Percentiles rank a stretch among this genome's conserved stretches.
Conservation (phyloP, 1,284 basidiomycete species). For the Sphaerobolus stellatus region DNA sequence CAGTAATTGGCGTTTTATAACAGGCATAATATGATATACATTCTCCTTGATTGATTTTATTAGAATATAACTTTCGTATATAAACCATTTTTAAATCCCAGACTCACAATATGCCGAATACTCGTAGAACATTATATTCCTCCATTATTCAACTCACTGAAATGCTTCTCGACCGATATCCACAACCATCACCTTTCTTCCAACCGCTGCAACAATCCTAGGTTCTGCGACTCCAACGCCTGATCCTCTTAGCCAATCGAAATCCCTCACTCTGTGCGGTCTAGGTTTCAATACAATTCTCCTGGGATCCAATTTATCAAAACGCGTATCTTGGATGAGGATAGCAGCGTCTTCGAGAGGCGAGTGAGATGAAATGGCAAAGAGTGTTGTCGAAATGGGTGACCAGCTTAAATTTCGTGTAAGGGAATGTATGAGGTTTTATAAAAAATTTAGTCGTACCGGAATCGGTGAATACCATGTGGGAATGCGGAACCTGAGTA, state of each 20-base stretch:
- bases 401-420: slow-evolving; percentile 68
- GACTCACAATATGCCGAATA: slow-evolving; percentile 46
- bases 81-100: neutral
- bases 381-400: slow-evolving; percentile 68
- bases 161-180: slow-evolving; percentile 13
- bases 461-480: slow-evolving; percentile 65
- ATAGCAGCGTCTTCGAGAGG: slow-evolving; percentile 58
- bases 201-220: slow-evolving; percentile 64
- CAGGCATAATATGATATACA: too few species aligned
- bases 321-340: slow-evolving; percentile 64
- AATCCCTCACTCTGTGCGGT: slow-evolving; percentile 66
- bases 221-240: slow-evolving; percentile 44
- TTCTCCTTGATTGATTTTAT: too few species aligned
- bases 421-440: slow-evolving; percentile 12
- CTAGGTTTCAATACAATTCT: slow-evolving; percentile 54
- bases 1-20: too few species aligned
- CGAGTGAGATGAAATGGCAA: slow-evolving; percentile 65
- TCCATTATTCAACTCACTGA: too few species aligned
- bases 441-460: slow-evolving; percentile 41
- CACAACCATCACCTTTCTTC: slow-evolving; percentile 45
- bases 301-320: slow-evolving; percentile 61
- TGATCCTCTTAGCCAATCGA: slow-evolving; percentile 70
- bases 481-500: slow-evolving; percentile 58
- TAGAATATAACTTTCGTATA: too few species aligned
- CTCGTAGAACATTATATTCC: too few species aligned